phyloP scores from a whole-genome alignment of 495 filamentous ascomycete species.

The Penicillium salamii region DNA sequence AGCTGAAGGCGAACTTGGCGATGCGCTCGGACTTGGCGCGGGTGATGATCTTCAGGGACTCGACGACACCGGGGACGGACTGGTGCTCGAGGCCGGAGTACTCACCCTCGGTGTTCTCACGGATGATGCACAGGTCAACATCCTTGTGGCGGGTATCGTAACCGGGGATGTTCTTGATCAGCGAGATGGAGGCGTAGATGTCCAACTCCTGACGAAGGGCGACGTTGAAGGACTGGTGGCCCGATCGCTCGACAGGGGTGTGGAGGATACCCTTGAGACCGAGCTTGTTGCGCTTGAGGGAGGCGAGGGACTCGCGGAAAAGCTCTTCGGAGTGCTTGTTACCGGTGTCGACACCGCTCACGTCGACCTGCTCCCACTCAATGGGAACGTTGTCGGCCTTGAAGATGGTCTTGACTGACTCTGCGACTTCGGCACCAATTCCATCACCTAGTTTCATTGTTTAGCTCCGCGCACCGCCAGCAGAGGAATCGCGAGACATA shows the following conservation, averaged over 20 bases:
- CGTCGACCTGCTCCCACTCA: slow-evolving; percentile 98
- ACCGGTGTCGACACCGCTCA: slow-evolving; percentile 85
- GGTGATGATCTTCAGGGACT: slow-evolving; percentile 99
- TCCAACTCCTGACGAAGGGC: slow-evolving; percentile 97
- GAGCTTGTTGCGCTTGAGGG: slow-evolving; percentile 95
- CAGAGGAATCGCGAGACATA: slow-evolving; percentile 33
- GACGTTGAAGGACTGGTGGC: slow-evolving; percentile 99
- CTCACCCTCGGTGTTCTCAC: slow-evolving; percentile 99
- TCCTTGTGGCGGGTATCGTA: slow-evolving; percentile 95
- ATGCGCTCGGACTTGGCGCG: slow-evolving; percentile 98
- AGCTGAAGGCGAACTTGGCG: slow-evolving; percentile 96
- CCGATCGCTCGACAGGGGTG: slow-evolving; percentile 93
- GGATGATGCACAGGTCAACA: slow-evolving; percentile 97
- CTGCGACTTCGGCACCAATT: slow-evolving; percentile 96
- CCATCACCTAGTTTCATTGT: slow-evolving; percentile 68
- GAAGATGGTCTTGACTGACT: slow-evolving; percentile 98
- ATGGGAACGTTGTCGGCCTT: slow-evolving; percentile 99
- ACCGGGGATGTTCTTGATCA: slow-evolving; percentile 99
- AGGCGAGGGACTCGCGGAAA: slow-evolving; percentile 91
- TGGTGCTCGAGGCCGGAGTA: slow-evolving; percentile 99
- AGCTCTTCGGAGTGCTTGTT: slow-evolving; percentile 88
- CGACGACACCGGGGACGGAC: slow-evolving; percentile 92
- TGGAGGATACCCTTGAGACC: slow-evolving; percentile 95
- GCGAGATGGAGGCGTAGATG: slow-evolving; percentile 96
- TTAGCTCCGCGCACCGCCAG: neutral